phyloP scores from a whole-genome alignment of 1,284 basidiomycete species.

The Ustilago trichophora region DNA sequence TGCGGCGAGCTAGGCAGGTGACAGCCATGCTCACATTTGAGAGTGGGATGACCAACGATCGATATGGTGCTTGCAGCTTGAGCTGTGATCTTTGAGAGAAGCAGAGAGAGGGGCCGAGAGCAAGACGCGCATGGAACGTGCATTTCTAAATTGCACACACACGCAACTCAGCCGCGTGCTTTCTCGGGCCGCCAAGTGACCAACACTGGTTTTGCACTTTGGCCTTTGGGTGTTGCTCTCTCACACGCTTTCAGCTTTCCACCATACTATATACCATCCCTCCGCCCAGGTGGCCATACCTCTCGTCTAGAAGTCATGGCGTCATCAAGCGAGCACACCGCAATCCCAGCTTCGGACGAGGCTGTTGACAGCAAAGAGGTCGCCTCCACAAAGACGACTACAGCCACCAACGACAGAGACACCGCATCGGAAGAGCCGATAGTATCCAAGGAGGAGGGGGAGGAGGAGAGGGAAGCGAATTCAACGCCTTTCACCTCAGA shows the following conservation, averaged over 20 bases:
- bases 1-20: no score
- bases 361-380: background rate
- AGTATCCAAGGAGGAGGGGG: background rate
- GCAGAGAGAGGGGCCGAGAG: no score
- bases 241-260: no score
- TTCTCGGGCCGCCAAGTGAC: slow-evolving; percentile 9
- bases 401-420: background rate
- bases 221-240: background rate
- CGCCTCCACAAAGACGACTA: background rate
- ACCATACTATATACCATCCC: no score
- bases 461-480: background rate
- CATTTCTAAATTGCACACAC: slow-evolving; percentile 3
- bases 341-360: background rate
- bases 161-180: slow-evolving; percentile 7
- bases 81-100: no score
- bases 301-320: slow-evolving; percentile 6
- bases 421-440: background rate
- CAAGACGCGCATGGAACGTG: slow-evolving; percentile 15
- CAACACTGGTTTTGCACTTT: slow-evolving; percentile 13
- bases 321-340: slow-evolving; percentile 4
- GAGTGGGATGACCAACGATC: no score
- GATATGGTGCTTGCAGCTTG: background rate
- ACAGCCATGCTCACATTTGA: no score
- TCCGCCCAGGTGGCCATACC: no score
- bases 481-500: background rate